Conservation (phyloP, 306 rosid species). For the Adenanthera pavonina region DNA sequence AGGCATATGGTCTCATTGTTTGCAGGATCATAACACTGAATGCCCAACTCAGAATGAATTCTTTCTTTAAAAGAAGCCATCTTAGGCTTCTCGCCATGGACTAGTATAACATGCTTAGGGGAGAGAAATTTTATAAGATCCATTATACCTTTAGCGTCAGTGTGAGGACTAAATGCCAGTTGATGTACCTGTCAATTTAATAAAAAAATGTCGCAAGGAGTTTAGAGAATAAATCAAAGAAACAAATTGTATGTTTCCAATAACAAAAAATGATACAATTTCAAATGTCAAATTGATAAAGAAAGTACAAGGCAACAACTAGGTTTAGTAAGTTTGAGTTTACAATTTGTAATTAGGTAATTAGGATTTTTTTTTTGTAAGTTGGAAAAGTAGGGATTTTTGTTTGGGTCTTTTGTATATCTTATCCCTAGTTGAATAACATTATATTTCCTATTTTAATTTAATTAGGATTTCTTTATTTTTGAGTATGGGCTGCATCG, state of each 20-base stretch:
- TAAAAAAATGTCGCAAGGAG: slow-evolving; percentile 13
- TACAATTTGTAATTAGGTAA: not conserved
- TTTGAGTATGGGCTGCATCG: no score
- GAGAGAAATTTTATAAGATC: slow-evolving; percentile 89
- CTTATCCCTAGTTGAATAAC: not conserved
- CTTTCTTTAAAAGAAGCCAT: slow-evolving; percentile 75
- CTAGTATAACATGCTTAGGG: slow-evolving; percentile 88
- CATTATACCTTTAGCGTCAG: slow-evolving; percentile 96
- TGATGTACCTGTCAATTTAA: slow-evolving; percentile 82
- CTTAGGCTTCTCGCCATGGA: slow-evolving; percentile 92
- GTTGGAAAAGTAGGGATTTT: not conserved
- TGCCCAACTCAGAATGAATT: slow-evolving; percentile 84
- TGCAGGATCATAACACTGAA: slow-evolving; percentile 77
- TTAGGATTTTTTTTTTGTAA: not conserved
- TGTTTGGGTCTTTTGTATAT: not conserved
- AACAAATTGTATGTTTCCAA: not conserved
- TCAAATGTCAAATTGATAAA: not conserved
- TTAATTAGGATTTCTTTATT: no score
- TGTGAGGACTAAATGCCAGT: slow-evolving; percentile 91
- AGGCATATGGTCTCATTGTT: slow-evolving; percentile 68
- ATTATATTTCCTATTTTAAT: no score
- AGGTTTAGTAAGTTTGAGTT: not conserved
- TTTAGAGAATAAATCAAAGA: slow-evolving; percentile 22
- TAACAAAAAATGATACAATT: not conserved
- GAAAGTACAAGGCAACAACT: not conserved